Evolutionary conservation across 163 green algal species (phyloP).

Genomic region (Prototheca cutis): DNA sequence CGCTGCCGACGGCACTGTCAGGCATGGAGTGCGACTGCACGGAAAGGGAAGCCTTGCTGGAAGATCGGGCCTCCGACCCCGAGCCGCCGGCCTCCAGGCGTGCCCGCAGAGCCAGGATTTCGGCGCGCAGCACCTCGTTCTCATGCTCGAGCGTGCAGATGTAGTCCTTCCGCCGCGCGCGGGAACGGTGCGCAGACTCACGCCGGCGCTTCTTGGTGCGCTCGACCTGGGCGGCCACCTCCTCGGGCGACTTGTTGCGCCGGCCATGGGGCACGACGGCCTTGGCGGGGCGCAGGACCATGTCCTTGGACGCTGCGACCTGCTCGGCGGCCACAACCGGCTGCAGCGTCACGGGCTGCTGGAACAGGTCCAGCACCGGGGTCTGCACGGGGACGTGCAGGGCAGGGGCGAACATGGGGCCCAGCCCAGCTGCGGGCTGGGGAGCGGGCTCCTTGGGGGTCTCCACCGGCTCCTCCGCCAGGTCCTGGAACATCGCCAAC

Average conservation of each 20-base stretch:
- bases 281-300: not conserved
- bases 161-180: conserved; percentile 40
- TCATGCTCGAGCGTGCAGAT: conserved; percentile 42
- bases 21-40: no score
- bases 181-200: conserved; percentile 42
- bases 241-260: conserved; percentile 3
- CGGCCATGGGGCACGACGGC: not conserved
- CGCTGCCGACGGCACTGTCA: no score
- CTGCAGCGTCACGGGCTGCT: conserved; percentile 14
- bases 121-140: conserved; percentile 30
- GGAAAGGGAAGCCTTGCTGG: no score
- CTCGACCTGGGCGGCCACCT: conserved; percentile 35
- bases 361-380: conserved; percentile 6
- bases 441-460: not conserved
- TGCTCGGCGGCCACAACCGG: not conserved
- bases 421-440: not conserved
- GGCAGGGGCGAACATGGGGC: not conserved
- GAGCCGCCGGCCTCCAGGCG: not conserved
- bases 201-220: conserved; percentile 38
- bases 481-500: conserved; percentile 9
- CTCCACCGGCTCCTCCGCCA: no score
- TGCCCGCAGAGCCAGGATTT: not conserved
- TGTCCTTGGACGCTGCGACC: not conserved
- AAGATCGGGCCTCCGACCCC: no score
- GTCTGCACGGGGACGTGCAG: not conserved